Percentiles rank a stretch among this genome's conserved stretches.
These are phyloP conservation scores for Fusarium udum DNA, from an alignment of 2,329 filamentous ascomycete genomes.

Conservation along the genomic window DNA sequence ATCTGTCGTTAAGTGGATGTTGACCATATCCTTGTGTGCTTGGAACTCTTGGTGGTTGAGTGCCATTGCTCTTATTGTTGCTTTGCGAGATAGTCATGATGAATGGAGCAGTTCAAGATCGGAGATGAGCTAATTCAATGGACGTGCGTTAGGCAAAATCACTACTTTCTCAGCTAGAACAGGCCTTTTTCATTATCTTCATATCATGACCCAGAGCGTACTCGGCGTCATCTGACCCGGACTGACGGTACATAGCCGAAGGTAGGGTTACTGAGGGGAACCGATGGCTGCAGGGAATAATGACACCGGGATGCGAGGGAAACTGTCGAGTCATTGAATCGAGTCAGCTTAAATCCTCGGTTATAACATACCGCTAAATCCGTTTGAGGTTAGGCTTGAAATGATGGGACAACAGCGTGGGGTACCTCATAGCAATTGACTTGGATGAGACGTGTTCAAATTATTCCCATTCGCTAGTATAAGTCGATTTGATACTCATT, in stretches of 20 bases:
- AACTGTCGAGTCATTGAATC: neutral
- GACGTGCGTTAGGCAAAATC: neutral
- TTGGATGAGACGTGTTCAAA: neutral
- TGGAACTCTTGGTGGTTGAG: neutral
- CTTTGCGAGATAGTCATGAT: neutral
- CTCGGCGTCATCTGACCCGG: neutral
- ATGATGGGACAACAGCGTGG: neutral
- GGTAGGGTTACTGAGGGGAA: neutral
- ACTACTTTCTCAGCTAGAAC: neutral
- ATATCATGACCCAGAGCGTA: accelerated
- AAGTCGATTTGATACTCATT: accelerated
- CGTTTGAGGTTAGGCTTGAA: neutral
- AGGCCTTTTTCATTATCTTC: neutral
- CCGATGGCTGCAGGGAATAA: neutral
- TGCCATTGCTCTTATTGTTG: neutral
- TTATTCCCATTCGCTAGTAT: neutral
- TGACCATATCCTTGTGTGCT: neutral
- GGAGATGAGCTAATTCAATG: neutral
- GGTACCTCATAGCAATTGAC: neutral
- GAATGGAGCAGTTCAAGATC: too few relatives aligned
- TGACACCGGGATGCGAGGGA: neutral
- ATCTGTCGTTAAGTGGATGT: neutral
- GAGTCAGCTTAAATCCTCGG: neutral
- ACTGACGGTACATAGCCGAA: neutral
- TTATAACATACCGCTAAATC: neutral